Base-by-base conservation (phyloP, 2,329 filamentous ascomycete species). In the Cladophialophora exuberans region DNA sequence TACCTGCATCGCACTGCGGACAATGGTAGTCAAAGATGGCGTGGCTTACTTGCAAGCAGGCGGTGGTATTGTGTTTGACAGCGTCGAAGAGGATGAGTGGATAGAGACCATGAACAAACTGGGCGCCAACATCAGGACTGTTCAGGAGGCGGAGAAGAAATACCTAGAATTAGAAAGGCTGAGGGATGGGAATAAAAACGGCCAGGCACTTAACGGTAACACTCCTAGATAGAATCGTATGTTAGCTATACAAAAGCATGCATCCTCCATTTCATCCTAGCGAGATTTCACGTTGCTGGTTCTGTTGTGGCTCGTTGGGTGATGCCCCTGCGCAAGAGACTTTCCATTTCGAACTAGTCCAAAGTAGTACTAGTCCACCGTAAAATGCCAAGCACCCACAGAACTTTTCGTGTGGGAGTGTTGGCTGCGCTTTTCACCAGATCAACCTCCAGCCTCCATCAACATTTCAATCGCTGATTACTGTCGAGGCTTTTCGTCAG, bases 51-150 rank as follows among this genome's bases (percentile, higher is more conserved):
- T 99, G 60, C 94, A 99, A 71, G 85, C 85, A 33, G 85, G 78
- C 53, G 92, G 92, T 30, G 92, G 92, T 25, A 96, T 97, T 66
- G 92, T 96, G 38, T 96, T 93, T 68, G 94, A 97, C 73, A 95
- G 89, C 35, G 92, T 96, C 69, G 88, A 82, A 28, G 87, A 88
- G 66, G 90, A 97, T 62, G 94, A 97, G 73, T 97, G 92, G 79
- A 83, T 93, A 73, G 90, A 97, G 82, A 97, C 95, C 62, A 90
- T 94, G 76, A 97, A 99, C 78, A 99, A 99, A 80, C 78, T 96
- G 43, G 86, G 88, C 22, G 89, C 90, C 39, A 96, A 96, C 71
- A 90, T 95, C 78, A 83, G 88, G 64, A 94, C 90, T 73, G 92
- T 97, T 70, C 87, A 85, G 56, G 83, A 86, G 47, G 93, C 92